Conservation (phyloP, 331 rosid genomes). For the Acacia concinna region DNA sequence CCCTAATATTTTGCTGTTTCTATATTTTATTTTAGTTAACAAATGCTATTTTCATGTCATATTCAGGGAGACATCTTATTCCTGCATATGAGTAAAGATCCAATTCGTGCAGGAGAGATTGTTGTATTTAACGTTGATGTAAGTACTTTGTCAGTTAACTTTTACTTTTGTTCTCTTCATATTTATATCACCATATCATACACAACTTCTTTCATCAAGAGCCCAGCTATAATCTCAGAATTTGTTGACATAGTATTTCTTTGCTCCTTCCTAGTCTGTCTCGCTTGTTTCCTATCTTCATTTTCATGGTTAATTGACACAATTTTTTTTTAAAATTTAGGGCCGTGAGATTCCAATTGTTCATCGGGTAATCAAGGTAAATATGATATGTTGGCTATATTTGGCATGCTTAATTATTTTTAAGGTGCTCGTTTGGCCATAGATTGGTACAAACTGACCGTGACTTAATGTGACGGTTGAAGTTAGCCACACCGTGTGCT, state of each 20-base stretch:
- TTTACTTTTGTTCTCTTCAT: neutral
- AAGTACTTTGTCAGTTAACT: slow-evolving; percentile 15
- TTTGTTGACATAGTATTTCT: neutral
- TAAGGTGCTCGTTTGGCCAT: neutral
- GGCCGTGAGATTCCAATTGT: slow-evolving; percentile 98
- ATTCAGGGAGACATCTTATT: slow-evolving; percentile 69
- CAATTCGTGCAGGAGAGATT: slow-evolving; percentile 69
- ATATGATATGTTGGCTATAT: neutral
- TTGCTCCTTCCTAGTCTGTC: neutral
- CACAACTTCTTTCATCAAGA: neutral
- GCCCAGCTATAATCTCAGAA: neutral
- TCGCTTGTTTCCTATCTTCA: neutral
- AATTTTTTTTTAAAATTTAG: slow-evolving; percentile 38
- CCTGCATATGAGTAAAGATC: slow-evolving; percentile 64
- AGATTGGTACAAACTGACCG: slow-evolving; percentile 4
- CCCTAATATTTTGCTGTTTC: neutral
- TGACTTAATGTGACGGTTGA: neutral
- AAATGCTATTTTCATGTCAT: neutral
- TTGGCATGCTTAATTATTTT: neutral
- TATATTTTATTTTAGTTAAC: neutral
- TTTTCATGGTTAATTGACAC: slow-evolving; percentile 24
- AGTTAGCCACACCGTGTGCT: neutral
- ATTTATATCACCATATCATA: neutral
- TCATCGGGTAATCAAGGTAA: slow-evolving; percentile 90
- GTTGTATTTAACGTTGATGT: slow-evolving; percentile 65